Percentiles rank a stretch among this genome's conserved stretches.
phyloP scores from a whole-genome alignment of 768 basidiomycete genomes.

The Phlebiopsis gigantea region DNA sequence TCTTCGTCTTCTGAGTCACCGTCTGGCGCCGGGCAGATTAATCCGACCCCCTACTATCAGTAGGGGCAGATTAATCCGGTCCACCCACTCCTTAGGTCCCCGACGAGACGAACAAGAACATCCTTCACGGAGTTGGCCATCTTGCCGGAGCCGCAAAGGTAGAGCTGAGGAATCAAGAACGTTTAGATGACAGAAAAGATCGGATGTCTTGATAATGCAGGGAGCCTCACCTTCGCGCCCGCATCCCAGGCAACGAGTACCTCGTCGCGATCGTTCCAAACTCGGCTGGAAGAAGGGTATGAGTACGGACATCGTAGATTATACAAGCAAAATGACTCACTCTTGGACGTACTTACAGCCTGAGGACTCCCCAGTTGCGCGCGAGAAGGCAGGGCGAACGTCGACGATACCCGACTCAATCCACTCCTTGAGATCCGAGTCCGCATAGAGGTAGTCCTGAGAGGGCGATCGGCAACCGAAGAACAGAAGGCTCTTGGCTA shows the following conservation, averaged over 20 bases:
- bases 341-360: constrained; percentile 13
- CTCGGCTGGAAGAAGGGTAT: constrained; percentile 26
- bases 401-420: constrained; percentile 35
- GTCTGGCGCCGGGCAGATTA: too few species aligned
- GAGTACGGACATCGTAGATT: not conserved
- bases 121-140: constrained; percentile 23
- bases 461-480: constrained; percentile 41
- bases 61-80: too few species aligned
- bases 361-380: constrained; percentile 9
- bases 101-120: constrained; percentile 23
- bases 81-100: too few species aligned
- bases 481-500: constrained; percentile 39
- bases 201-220: too few species aligned
- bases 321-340: not conserved
- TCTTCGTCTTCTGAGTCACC: too few species aligned
- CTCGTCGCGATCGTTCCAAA: constrained; percentile 32
- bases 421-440: constrained; percentile 39
- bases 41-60: too few species aligned
- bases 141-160: constrained; percentile 3
- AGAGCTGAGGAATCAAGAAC: not conserved
- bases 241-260: constrained; percentile 25
- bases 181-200: not conserved
- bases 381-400: constrained; percentile 35
- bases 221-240: constrained; percentile 32
- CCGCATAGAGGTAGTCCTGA: constrained; percentile 38